Evolutionary conservation across 1,284 basidiomycete genomes (phyloP).

Genomic region (Irpex lacteus): DNA sequence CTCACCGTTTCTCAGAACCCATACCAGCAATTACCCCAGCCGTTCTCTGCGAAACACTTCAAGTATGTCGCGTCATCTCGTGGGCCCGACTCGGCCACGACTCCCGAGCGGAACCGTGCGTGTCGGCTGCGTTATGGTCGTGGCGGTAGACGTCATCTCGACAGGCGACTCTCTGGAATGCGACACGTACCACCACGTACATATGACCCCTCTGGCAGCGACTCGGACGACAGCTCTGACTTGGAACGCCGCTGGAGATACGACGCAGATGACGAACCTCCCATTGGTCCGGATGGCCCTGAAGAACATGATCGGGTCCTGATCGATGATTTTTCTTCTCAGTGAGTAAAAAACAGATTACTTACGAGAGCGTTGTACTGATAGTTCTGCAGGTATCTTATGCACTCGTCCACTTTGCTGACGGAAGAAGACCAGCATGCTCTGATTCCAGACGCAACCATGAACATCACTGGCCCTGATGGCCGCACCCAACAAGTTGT

Average conservation of each 20-base stretch:
- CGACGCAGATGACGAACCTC: constrained; percentile 61
- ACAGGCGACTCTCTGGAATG: constrained; percentile 50
- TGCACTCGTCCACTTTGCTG: constrained; percentile 54
- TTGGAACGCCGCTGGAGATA: constrained; percentile 68
- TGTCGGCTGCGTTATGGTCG: constrained; percentile 79
- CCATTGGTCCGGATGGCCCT: constrained; percentile 54
- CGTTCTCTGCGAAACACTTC: constrained; percentile 59
- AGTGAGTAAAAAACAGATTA: constrained; percentile 36
- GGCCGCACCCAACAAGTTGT: constrained; percentile 28
- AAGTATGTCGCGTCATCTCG: constrained; percentile 47
- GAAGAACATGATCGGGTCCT: constrained; percentile 69
- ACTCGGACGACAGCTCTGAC: constrained; percentile 30
- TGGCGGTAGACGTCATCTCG: constrained; percentile 77
- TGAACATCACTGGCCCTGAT: constrained; percentile 37
- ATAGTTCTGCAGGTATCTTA: constrained; percentile 44
- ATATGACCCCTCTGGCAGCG: constrained; percentile 20
- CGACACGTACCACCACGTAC: constrained; percentile 9
- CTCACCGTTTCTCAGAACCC: constrained; percentile 42
- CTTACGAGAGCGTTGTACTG: constrained; percentile 1
- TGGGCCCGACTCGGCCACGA: constrained; percentile 31
- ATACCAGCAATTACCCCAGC: constrained; percentile 52
- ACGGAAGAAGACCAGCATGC: constrained; percentile 41
- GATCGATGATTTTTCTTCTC: constrained; percentile 66
- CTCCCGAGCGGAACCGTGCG: constrained; percentile 41
- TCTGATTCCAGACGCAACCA: constrained; percentile 43